Base-by-base conservation (phyloP, 2,329 filamentous ascomycete species). In the Penicillium sp. region DNA sequence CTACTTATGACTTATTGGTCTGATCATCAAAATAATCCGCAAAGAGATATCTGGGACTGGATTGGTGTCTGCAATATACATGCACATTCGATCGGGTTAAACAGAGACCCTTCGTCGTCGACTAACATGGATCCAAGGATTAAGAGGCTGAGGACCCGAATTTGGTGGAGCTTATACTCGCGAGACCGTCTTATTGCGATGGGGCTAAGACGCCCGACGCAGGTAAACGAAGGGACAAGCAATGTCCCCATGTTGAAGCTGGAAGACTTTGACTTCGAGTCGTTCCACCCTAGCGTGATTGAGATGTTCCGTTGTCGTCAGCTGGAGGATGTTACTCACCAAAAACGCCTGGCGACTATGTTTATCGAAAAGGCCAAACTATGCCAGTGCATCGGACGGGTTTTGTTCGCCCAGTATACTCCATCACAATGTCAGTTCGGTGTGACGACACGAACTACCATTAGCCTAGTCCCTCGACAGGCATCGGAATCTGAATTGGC, bases 91-190 rank as follows among this genome's bases (percentile, higher is more conserved):
- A 93, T 94, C 56, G 88, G 88, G 3, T 75, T 95, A 10, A 87
- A 95, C 66, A 83, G 87, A 55, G 86, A 93, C 59, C 86, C 60
- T 7, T n/a, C n/a, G n/a, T 41, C 56, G 9, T 47, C 87, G 2
- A 75, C 76, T 37, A 81, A 79, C 58, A 85, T 93, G 75, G 77
- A 85, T 19, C 69, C 71, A 2, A 75, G 77, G 40, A 83, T 82
- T 60, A 83, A 86, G 63, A 84, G 82, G 60, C 69, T 95, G 28
- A 90, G 88, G 79, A 90, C 89, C 68, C 79, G 88, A 33, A 87
- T 95, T 54, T 95, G 88, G 89, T 95, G 89, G 89, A 91, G 87
- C 24, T 87, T 88, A 55, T 94, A 91, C 64, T 93, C 94, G 81
- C 84, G 88, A 38, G 89, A 95, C 68, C 85, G 88, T 32, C 78